A percentile compares a stretch with the other conserved stretches of the same genome.
Evolutionary conservation across 2,329 filamentous ascomycete genomes (phyloP).

Genomic region (Fusarium tricinctum): DNA sequence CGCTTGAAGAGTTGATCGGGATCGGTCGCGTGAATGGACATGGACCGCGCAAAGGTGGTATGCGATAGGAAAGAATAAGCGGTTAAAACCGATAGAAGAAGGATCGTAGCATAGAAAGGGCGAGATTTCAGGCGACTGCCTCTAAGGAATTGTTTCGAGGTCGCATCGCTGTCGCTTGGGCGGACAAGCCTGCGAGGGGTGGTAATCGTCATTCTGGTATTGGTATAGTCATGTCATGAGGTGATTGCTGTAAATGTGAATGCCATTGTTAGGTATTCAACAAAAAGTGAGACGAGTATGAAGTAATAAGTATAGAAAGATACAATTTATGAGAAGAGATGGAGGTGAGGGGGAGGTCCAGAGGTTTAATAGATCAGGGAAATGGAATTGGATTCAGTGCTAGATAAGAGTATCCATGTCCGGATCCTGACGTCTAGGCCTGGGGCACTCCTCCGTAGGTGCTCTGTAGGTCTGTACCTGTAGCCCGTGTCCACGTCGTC

Average conservation of each 20-base stretch:
- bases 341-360: constrained; percentile 13
- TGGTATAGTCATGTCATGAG: constrained; percentile 46
- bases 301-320: background rate
- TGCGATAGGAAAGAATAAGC: constrained; percentile 60
- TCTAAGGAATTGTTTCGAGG: constrained; percentile 39
- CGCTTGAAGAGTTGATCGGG: constrained; percentile 46
- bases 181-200: constrained; percentile 20
- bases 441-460: too few relatives aligned
- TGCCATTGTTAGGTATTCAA: constrained; percentile 24
- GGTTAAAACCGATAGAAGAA: constrained; percentile 62
- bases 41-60: constrained; percentile 36
- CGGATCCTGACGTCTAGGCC: constrained; percentile 33
- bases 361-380: constrained; percentile 17
- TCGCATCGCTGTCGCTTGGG: constrained; percentile 18
- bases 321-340: constrained; percentile 5
- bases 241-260: constrained; percentile 27
- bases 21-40: constrained; percentile 16
- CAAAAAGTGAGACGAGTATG: background rate
- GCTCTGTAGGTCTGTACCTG: too few relatives aligned
- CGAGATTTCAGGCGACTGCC: constrained; percentile 60
- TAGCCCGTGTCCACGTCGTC: constrained; percentile 18
- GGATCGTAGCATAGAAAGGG: constrained; percentile 64
- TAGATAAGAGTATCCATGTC: constrained; percentile 22
- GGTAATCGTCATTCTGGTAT: constrained; percentile 35
- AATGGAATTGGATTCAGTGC: constrained; percentile 4